Conservation (phyloP, 805 yeast species). For the Zygotorulaspora chibaensis region DNA sequence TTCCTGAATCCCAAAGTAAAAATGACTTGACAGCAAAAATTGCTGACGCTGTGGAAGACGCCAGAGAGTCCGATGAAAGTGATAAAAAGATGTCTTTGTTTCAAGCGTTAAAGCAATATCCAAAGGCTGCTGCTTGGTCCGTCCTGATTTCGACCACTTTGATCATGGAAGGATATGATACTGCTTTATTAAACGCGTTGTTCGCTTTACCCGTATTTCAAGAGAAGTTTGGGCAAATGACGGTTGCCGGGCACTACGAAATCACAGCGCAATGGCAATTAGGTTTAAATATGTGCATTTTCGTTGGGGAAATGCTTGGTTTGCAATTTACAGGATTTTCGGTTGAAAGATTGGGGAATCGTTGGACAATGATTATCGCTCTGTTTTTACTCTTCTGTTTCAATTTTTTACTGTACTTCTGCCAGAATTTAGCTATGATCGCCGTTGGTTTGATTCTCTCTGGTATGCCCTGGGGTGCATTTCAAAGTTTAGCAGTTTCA, state of each 20-base stretch:
- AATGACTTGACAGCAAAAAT: neutral
- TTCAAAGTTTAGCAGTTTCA: conserved; percentile 47
- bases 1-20: neutral
- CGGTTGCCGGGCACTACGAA: conserved; percentile 29
- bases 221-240: conserved; percentile 39
- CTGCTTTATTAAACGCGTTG: conserved; percentile 39
- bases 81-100: conserved; percentile 29
- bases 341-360: conserved; percentile 46
- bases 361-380: conserved; percentile 37
- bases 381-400: conserved; percentile 35
- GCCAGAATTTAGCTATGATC: conserved; percentile 38
- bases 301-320: conserved; percentile 45
- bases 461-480: conserved; percentile 54
- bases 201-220: conserved; percentile 45
- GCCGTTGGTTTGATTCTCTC: conserved; percentile 42
- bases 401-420: conserved; percentile 46
- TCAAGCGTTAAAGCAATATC: conserved; percentile 40
- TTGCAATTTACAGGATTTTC: conserved; percentile 42
- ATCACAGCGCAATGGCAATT: conserved; percentile 43
- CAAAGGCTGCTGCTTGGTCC: conserved; percentile 47
- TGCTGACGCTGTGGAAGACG: conserved; percentile 12
- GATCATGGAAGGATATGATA: conserved; percentile 49
- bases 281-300: conserved; percentile 26
- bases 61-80: conserved; percentile 18
- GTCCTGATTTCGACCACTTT: conserved; percentile 41